These are phyloP conservation scores for Tuber indicum DNA, from an alignment of 495 filamentous ascomycete genomes.

Conservation along the genomic window DNA sequence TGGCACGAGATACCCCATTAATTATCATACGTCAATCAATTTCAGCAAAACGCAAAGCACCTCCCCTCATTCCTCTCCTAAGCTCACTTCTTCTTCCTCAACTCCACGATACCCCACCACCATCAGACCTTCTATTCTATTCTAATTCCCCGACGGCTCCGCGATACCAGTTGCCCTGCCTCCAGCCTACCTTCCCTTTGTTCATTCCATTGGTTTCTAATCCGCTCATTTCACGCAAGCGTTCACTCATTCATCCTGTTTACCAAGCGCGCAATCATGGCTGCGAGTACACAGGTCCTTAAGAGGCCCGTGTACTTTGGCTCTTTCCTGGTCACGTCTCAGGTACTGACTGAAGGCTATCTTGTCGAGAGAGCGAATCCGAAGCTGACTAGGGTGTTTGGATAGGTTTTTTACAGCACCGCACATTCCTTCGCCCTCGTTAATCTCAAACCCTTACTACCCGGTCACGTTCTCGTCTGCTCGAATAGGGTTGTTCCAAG, in stretches of 20 bases:
- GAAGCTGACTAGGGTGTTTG: slow-evolving; percentile 23
- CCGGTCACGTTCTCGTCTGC: slow-evolving; percentile 84
- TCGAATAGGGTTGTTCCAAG: slow-evolving; percentile 60
- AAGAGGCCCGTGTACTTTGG: slow-evolving; percentile 54
- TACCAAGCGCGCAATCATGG: slow-evolving; percentile 8
- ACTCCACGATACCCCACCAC: not conserved
- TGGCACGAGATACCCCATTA: not conserved
- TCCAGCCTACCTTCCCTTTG: not conserved
- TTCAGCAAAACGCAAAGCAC: not conserved
- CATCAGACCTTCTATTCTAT: not conserved
- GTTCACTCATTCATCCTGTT: not conserved
- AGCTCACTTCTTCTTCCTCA: not conserved
- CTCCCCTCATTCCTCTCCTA: not conserved
- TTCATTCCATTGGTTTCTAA: not conserved
- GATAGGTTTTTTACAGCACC: slow-evolving; percentile 75
- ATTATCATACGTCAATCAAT: not conserved
- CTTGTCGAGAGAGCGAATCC: slow-evolving; percentile 5
- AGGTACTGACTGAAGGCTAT: slow-evolving; percentile 44
- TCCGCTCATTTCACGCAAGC: not conserved
- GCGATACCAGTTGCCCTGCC: not conserved
- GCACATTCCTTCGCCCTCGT: slow-evolving; percentile 75
- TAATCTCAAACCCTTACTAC: slow-evolving; percentile 89
- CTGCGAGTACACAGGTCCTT: not conserved
- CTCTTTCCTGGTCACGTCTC: slow-evolving; percentile 57
- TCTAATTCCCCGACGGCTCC: not conserved